Percentiles rank a stretch among this genome's conserved stretches.
phyloP scores from a whole-genome alignment of 208 protist species.

The Crithidia fasciculata region DNA sequence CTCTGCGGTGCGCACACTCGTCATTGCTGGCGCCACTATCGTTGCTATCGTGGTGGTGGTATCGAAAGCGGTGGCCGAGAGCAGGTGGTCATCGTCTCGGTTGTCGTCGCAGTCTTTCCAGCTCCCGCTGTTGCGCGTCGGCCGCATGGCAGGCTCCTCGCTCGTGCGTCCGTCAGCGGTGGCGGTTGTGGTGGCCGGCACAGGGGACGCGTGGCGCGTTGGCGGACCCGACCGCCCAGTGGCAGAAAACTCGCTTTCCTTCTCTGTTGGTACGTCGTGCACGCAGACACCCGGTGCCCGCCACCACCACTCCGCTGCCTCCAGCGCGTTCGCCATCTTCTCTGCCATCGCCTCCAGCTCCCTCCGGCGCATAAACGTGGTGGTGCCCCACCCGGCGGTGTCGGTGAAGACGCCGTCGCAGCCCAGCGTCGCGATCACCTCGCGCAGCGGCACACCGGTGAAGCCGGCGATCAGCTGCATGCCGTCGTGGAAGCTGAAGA shows the following conservation, averaged over 20 bases:
- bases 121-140: conserved; percentile 1
- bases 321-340: background rate
- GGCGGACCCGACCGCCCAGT: background rate
- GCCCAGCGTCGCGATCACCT: conserved; percentile 1
- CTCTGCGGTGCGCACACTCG: conserved; percentile 1
- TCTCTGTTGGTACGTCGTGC: background rate
- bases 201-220: background rate
- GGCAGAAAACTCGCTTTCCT: background rate
- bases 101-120: background rate
- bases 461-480: conserved; percentile 11
- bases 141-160: background rate
- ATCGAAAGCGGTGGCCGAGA: no score
- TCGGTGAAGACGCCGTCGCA: background rate
- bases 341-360: conserved; percentile 2
- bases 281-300: conserved; percentile 7
- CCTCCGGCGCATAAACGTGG: background rate
- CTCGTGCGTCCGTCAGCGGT: background rate
- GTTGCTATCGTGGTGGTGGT: no score
- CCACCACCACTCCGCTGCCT: conserved; percentile 17
- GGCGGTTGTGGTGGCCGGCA: no score
- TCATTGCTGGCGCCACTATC: background rate
- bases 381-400: background rate
- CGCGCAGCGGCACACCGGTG: conserved; percentile 1
- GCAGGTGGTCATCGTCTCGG: no score
- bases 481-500: conserved; percentile 5